A percentile compares a stretch with the other conserved stretches of the same genome.
These are phyloP conservation scores for Zymoseptoria crescenta DNA, from an alignment of 2,329 filamentous ascomycete species.

Conservation along the genomic window DNA sequence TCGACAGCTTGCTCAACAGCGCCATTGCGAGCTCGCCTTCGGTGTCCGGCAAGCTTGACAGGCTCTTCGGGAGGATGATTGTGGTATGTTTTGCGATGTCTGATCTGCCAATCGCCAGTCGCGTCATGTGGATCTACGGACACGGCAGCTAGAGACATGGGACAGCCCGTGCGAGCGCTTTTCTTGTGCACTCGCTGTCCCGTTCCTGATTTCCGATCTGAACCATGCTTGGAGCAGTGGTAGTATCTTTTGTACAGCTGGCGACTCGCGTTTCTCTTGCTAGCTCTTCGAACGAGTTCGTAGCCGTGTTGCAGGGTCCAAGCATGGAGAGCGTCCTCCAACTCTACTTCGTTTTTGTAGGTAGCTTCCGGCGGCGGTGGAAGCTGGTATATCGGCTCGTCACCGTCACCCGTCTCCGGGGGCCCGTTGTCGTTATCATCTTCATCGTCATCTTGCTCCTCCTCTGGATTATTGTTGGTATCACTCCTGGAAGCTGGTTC, in stretches of 20 bases:
- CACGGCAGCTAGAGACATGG: slow-evolving; percentile 28
- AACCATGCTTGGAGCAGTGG: slow-evolving; percentile 29
- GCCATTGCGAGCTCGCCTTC: slow-evolving; percentile 24
- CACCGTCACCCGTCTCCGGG: slow-evolving; percentile 8
- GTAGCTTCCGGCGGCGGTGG: slow-evolving; percentile 27
- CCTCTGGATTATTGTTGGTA: slow-evolving; percentile 5
- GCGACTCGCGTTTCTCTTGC: slow-evolving; percentile 28
- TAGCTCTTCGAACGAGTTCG: slow-evolving; percentile 27
- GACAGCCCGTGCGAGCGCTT: slow-evolving; percentile 25
- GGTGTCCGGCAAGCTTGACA: slow-evolving; percentile 24
- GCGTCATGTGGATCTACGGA: slow-evolving; percentile 25
- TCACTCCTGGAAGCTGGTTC: neutral
- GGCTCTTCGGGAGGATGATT: slow-evolving; percentile 27
- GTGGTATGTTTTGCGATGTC: slow-evolving; percentile 28
- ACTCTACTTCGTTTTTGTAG: slow-evolving; percentile 21
- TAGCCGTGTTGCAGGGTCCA: slow-evolving; percentile 29
- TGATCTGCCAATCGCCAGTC: slow-evolving; percentile 27
- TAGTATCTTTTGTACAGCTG: slow-evolving; percentile 30
- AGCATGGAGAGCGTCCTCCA: slow-evolving; percentile 27
- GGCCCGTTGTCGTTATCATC: slow-evolving; percentile 17
- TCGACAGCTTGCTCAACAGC: slow-evolving; percentile 27
- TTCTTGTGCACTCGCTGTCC: slow-evolving; percentile 23
- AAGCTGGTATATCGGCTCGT: slow-evolving; percentile 25
- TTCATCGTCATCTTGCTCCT: slow-evolving; percentile 20
- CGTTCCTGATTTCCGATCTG: neutral